A percentile compares a stretch with the other conserved stretches of the same genome.
Evolutionary conservation across 2,329 filamentous ascomycete species (phyloP).

Genomic region (Fusarium oligoseptatum): DNA sequence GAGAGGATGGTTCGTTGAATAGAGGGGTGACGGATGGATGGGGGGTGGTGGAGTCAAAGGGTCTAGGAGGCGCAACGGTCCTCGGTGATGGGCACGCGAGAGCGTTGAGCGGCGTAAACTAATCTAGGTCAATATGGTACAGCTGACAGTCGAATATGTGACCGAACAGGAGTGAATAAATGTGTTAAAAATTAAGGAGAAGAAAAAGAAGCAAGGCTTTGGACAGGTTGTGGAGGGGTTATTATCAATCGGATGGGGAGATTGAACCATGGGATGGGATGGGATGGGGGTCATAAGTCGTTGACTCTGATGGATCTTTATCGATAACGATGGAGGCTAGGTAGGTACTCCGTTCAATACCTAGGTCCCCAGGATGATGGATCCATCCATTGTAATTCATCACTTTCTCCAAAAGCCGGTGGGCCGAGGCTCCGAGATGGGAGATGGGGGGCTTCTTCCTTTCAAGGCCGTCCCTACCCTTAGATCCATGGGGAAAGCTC

Average conservation of each 20-base stretch:
- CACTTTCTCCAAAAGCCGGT: conserved; percentile 39
- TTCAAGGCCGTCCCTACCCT: background rate
- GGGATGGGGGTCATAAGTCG: conserved; percentile 1
- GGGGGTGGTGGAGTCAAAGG: conserved; percentile 30
- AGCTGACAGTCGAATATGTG: background rate
- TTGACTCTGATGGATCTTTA: conserved; percentile 28
- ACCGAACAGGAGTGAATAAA: background rate
- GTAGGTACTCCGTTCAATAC: background rate
- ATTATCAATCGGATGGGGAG: conserved; percentile 40
- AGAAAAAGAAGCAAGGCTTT: conserved; percentile 7
- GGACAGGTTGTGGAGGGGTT: conserved; percentile 35
- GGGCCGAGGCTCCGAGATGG: conserved; percentile 42
- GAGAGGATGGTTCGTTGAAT: conserved; percentile 11
- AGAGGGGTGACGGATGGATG: conserved; percentile 16
- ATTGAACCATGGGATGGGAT: conserved; percentile 9
- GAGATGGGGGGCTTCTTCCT: background rate
- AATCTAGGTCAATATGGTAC: background rate
- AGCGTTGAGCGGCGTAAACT: conserved; percentile 2
- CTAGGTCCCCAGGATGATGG: background rate
- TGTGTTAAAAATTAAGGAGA: background rate
- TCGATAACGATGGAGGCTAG: conserved; percentile 30
- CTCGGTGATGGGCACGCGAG: conserved; percentile 7
- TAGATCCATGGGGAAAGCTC: conserved; percentile 21
- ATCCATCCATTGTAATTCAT: conserved; percentile 7
- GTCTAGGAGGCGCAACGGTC: conserved; percentile 18